Conservation (phyloP, 2,329 filamentous ascomycete species). For the Neonectria ditissima region DNA sequence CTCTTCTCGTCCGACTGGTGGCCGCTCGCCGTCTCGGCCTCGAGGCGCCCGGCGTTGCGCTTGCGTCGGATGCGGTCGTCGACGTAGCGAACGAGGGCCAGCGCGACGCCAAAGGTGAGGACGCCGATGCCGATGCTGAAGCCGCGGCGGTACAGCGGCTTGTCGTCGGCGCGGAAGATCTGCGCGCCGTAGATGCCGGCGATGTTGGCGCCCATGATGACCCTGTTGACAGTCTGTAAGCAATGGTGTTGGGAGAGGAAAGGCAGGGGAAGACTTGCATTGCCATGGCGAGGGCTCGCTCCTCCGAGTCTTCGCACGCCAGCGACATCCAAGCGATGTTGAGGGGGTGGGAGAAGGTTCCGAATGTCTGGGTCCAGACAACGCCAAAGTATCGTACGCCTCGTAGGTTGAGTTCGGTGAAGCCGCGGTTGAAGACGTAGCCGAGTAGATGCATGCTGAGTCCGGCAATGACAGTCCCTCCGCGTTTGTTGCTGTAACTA, state of each 20-base stretch:
- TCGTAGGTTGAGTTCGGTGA: conserved; percentile 57
- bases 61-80: conserved; percentile 52
- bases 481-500: conserved; percentile 55
- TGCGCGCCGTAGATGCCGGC: conserved; percentile 72
- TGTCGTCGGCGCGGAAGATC: conserved; percentile 67
- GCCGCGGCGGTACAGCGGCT: conserved; percentile 62
- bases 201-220: conserved; percentile 72
- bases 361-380: conserved; percentile 67
- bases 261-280: conserved; percentile 51
- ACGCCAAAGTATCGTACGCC: conserved; percentile 65
- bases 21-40: conserved; percentile 24
- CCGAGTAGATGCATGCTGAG: conserved; percentile 61
- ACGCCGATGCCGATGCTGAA: conserved; percentile 61
- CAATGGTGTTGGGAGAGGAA: background rate
- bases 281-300: conserved; percentile 70
- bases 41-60: conserved; percentile 17
- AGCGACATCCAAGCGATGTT: conserved; percentile 72
- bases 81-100: conserved; percentile 57
- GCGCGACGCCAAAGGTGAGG: conserved; percentile 54
- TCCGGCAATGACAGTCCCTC: conserved; percentile 64
- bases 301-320: conserved; percentile 66
- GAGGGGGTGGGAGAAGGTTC: conserved; percentile 66
- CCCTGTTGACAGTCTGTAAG: conserved; percentile 45
- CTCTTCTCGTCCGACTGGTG: conserved; percentile 24
- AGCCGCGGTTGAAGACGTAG: conserved; percentile 66